These are phyloP conservation scores for Coprinellus micaceus DNA, from an alignment of 768 basidiomycete species.

Conservation along the genomic window DNA sequence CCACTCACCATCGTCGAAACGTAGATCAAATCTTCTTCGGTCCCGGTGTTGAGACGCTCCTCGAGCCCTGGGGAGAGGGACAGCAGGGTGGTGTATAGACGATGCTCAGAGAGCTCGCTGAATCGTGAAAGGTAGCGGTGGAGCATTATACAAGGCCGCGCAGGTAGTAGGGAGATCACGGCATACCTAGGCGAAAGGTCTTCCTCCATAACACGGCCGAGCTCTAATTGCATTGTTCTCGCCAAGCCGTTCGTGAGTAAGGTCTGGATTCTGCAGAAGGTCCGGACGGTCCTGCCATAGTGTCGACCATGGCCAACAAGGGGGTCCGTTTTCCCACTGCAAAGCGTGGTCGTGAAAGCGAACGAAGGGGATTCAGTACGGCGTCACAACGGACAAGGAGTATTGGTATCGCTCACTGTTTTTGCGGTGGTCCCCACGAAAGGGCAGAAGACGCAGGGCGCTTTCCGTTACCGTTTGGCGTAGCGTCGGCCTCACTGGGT, in stretches of 20 bases:
- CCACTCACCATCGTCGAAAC: slow-evolving; percentile 17
- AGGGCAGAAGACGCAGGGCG: too few relatives aligned
- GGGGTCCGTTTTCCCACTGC: not conserved
- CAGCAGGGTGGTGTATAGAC: not conserved
- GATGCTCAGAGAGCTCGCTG: not conserved
- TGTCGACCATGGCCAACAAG: not conserved
- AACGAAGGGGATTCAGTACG: too few relatives aligned
- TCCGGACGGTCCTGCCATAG: not conserved
- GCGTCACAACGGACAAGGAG: too few relatives aligned
- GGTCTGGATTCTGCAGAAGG: slow-evolving; percentile 11
- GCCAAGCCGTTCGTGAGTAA: slow-evolving; percentile 16
- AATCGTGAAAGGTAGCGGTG: too few relatives aligned
- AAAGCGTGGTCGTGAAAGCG: too few relatives aligned
- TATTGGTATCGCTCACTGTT: too few relatives aligned
- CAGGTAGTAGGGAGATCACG: not conserved
- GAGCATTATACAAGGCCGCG: not conserved
- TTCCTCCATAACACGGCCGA: slow-evolving; percentile 2
- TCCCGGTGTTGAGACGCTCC: slow-evolving; percentile 12
- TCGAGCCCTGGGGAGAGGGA: slow-evolving; percentile 9
- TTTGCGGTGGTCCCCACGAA: too few relatives aligned
- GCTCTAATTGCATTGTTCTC: slow-evolving; percentile 8
- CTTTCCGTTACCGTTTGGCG: too few relatives aligned
- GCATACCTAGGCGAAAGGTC: slow-evolving; percentile 4
- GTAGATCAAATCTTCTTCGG: slow-evolving; percentile 15
- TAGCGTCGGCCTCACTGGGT: too few relatives aligned